These are phyloP conservation scores for Avicennia marina DNA, from an alignment of 257 asterid species.

Conservation along the genomic window DNA sequence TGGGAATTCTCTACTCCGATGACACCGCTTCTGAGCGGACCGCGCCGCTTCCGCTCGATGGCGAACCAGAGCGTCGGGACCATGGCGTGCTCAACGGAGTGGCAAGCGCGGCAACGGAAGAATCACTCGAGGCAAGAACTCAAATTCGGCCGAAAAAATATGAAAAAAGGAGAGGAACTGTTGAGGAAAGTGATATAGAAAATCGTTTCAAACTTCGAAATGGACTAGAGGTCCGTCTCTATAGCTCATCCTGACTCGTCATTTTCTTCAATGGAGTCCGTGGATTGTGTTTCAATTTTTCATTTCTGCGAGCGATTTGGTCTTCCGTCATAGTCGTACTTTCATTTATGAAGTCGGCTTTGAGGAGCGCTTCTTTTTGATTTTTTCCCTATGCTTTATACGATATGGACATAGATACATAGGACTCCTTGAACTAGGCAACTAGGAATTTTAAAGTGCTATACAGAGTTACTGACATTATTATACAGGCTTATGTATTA, in stretches of 20 bases:
- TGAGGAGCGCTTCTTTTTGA: too few relatives aligned
- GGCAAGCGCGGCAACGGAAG: conserved; percentile 30
- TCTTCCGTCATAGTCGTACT: too few relatives aligned
- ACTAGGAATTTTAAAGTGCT: too few relatives aligned
- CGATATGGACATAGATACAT: too few relatives aligned
- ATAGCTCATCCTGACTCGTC: not conserved
- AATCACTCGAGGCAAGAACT: conserved; percentile 16
- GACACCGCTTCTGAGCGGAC: conserved; percentile 46
- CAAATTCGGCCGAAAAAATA: conserved; percentile 21
- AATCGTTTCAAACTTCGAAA: conserved; percentile 60
- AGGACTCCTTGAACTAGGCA: too few relatives aligned
- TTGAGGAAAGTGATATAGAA: conserved; percentile 28
- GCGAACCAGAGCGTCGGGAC: conserved; percentile 22
- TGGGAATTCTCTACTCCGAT: conserved; percentile 54
- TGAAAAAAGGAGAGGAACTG: conserved; percentile 22
- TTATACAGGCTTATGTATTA: too few relatives aligned
- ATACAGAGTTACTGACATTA: too few relatives aligned
- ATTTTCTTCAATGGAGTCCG: not conserved
- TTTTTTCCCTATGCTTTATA: too few relatives aligned
- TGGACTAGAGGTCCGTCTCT: conserved; percentile 66
- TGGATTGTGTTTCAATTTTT: not conserved
- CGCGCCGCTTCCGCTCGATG: conserved; percentile 26
- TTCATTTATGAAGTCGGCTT: too few relatives aligned
- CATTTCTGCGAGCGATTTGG: too few relatives aligned
- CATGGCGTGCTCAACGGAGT: conserved; percentile 24